phyloP scores from a whole-genome alignment of 2,329 filamentous ascomycete species.

The Exophiala phaeomuriformis region DNA sequence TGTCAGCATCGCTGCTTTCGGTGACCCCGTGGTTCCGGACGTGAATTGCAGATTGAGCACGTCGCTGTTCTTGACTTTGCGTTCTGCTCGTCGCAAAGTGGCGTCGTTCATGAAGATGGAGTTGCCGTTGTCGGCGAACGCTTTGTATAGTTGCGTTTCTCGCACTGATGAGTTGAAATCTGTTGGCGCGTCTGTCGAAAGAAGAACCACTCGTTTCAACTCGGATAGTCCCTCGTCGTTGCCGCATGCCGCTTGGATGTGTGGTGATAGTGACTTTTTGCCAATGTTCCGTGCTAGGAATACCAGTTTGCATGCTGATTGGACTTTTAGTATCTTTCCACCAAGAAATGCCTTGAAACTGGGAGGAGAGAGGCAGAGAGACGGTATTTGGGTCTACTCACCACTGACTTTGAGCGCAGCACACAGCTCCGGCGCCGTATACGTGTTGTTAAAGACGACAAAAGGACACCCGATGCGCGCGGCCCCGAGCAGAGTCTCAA shows the following conservation, averaged over 20 bases:
- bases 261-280: slow-evolving; percentile 16
- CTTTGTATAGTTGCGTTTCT: slow-evolving; percentile 43
- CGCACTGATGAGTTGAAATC: slow-evolving; percentile 40
- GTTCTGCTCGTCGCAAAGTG: slow-evolving; percentile 10
- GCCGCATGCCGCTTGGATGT: slow-evolving; percentile 17
- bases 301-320: slow-evolving; percentile 26
- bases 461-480: slow-evolving; percentile 31
- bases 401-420: slow-evolving; percentile 6
- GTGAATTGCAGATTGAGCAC: slow-evolving; percentile 95
- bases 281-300: slow-evolving; percentile 28
- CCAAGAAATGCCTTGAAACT: not conserved
- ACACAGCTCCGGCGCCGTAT: slow-evolving; percentile 24
- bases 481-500: slow-evolving; percentile 28
- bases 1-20: slow-evolving; percentile 64
- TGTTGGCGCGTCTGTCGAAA: slow-evolving; percentile 33
- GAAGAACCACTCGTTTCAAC: slow-evolving; percentile 66
- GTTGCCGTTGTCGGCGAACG: slow-evolving; percentile 29
- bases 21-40: slow-evolving; percentile 74
- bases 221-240: slow-evolving; percentile 60
- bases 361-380: not conserved
- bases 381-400: slow-evolving; percentile 1
- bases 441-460: slow-evolving; percentile 33
- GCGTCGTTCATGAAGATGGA: slow-evolving; percentile 11
- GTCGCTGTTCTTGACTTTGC: slow-evolving; percentile 43
- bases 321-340: not conserved